A percentile compares a stretch with the other conserved stretches of the same genome.
Evolutionary conservation across 1,139 yeast genomes (phyloP).

Genomic region (Candida gigantensis): DNA sequence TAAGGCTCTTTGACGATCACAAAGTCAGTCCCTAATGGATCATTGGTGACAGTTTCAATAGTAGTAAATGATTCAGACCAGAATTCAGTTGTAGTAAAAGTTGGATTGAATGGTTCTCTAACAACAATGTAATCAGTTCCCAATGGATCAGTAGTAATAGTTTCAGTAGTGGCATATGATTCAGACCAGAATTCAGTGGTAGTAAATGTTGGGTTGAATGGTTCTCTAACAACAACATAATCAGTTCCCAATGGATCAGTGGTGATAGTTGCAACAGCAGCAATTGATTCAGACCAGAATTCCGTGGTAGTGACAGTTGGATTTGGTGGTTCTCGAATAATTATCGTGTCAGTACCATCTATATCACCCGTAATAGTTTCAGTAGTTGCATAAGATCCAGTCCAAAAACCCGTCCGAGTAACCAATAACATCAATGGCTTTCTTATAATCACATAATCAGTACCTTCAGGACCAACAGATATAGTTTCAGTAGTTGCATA

Average conservation of each 20-base stretch:
- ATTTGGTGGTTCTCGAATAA: slow-evolving; percentile 20
- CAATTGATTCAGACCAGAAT: no score
- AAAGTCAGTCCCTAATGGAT: slow-evolving; percentile 16
- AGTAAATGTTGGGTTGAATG: slow-evolving; percentile 17
- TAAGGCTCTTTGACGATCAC: slow-evolving; percentile 17
- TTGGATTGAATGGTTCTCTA: slow-evolving; percentile 18
- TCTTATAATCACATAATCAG: no score
- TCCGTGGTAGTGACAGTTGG: slow-evolving; percentile 14
- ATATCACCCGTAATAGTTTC: no score
- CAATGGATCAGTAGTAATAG: slow-evolving; percentile 11
- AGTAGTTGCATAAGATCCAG: no score
- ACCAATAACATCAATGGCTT: no score
- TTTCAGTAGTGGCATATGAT: slow-evolving; percentile 11
- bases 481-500: no score
- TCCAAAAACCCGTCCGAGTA: no score
- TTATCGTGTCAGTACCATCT: slow-evolving; percentile 20
- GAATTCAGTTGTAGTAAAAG: no score
- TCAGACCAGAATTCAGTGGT: no score
- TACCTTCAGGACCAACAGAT: no score
- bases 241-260: slow-evolving; percentile 16
- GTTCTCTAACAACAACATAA: slow-evolving; percentile 21
- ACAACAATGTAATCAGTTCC: slow-evolving; percentile 16
- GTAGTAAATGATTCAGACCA: slow-evolving; percentile 5
- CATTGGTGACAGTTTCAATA: slow-evolving; percentile 7
- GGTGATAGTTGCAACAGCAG: slow-evolving; percentile 13